Evolutionary conservation across 257 asterid genomes (phyloP).

Genomic region (Cinchona pubescens): DNA sequence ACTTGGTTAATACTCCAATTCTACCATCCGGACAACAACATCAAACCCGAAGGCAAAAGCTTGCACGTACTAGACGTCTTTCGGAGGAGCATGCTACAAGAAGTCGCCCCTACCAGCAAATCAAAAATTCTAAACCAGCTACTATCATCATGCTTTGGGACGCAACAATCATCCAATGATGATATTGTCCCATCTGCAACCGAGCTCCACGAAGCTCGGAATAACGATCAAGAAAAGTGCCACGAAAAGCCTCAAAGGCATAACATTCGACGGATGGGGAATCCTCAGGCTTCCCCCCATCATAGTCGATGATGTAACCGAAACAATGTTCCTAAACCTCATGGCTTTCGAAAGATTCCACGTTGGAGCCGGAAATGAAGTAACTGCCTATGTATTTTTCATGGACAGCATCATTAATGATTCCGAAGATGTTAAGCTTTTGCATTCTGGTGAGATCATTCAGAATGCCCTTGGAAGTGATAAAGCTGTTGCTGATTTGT

Average conservation of each 20-base stretch:
- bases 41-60: constrained; percentile 8
- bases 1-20: constrained; percentile 22
- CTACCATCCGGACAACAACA: constrained; percentile 8
- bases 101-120: background rate
- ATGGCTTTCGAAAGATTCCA: constrained; percentile 57
- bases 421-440: constrained; percentile 45
- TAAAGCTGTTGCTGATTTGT: constrained; percentile 46
- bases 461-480: constrained; percentile 56
- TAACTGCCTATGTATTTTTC: constrained; percentile 51
- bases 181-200: constrained; percentile 50
- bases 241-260: constrained; percentile 43
- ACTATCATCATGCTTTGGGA: background rate
- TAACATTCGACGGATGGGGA: constrained; percentile 32
- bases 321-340: constrained; percentile 43
- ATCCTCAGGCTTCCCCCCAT: constrained; percentile 47
- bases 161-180: constrained; percentile 27
- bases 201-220: constrained; percentile 57
- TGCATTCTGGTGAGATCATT: constrained; percentile 40
- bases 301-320: constrained; percentile 43
- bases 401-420: constrained; percentile 55
- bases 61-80: constrained; percentile 39
- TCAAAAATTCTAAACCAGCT: background rate
- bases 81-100: constrained; percentile 22
- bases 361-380: constrained; percentile 50
- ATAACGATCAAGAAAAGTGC: constrained; percentile 34